Evolutionary conservation across 2,329 filamentous ascomycete genomes (phyloP).

Genomic region (Penicillium concentricum): DNA sequence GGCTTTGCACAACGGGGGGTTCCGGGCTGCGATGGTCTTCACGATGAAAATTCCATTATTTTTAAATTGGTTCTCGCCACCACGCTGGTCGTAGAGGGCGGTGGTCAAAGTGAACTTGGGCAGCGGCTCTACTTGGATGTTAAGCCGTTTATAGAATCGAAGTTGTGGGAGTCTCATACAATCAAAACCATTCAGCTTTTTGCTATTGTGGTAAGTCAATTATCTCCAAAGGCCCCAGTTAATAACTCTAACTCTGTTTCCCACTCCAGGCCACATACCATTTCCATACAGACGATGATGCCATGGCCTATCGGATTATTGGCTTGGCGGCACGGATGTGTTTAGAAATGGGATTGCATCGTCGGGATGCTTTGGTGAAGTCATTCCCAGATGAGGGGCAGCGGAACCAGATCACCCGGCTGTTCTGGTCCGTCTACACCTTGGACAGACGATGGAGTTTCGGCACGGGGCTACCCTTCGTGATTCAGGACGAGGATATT

Average conservation of each 20-base stretch:
- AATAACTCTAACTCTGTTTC: conserved; percentile 1
- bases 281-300: conserved; percentile 82
- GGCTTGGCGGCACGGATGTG: conserved; percentile 79
- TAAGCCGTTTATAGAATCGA: conserved; percentile 66
- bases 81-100: conserved; percentile 72
- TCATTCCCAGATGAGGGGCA: conserved; percentile 68
- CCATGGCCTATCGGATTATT: conserved; percentile 81
- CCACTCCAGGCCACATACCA: conserved; percentile 65
- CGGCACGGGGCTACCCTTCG: conserved; percentile 83
- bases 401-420: conserved; percentile 64
- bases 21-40: conserved; percentile 58
- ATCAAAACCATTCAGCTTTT: conserved; percentile 61
- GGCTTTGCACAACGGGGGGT: conserved; percentile 56
- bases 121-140: conserved; percentile 73
- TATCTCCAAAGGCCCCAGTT: not conserved
- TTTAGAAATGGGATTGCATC: conserved; percentile 78
- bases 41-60: conserved; percentile 65
- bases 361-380: conserved; percentile 68
- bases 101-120: conserved; percentile 74
- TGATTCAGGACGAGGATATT: conserved; percentile 80
- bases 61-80: conserved; percentile 83
- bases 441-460: conserved; percentile 86
- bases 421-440: conserved; percentile 86
- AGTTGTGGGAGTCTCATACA: conserved; percentile 56
- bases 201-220: conserved; percentile 44